Percentiles rank a stretch among this genome's conserved stretches.
These are phyloP conservation scores for Solidago caesia DNA, from an alignment of 129 eudicot genomes.

Conservation along the genomic window DNA sequence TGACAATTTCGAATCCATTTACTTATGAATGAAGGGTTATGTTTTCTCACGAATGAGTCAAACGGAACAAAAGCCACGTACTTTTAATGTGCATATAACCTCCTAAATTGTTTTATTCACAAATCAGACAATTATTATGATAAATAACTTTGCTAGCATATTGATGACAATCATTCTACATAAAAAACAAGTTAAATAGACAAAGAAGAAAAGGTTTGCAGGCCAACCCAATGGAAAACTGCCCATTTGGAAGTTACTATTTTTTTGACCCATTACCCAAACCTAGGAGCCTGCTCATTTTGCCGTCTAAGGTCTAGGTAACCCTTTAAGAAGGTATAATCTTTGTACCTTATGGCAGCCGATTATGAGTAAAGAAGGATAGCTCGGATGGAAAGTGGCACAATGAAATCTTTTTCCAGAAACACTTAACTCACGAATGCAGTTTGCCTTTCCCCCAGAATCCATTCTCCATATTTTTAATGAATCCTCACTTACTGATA, in stretches of 20 bases:
- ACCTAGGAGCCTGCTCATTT: background rate
- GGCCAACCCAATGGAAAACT: background rate
- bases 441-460: constrained; percentile 40
- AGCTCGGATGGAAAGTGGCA: constrained; percentile 54
- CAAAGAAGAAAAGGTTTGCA: background rate
- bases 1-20: too few species aligned
- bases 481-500: constrained; percentile 53
- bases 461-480: constrained; percentile 67
- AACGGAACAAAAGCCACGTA: background rate
- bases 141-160: background rate
- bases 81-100: background rate
- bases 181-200: background rate
- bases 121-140: background rate
- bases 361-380: constrained; percentile 47
- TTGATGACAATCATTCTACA: background rate
- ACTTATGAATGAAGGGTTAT: too few species aligned
- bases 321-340: constrained; percentile 8
- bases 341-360: constrained; percentile 55
- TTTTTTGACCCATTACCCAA: background rate
- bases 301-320: background rate
- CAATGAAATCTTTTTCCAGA: constrained; percentile 49
- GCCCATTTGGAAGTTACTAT: background rate
- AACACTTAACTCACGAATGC: constrained; percentile 50
- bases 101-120: background rate
- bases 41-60: background rate